phyloP scores from a whole-genome alignment of 2,329 filamentous ascomycete species.

The Parasarocladium wereldwijsianum region DNA sequence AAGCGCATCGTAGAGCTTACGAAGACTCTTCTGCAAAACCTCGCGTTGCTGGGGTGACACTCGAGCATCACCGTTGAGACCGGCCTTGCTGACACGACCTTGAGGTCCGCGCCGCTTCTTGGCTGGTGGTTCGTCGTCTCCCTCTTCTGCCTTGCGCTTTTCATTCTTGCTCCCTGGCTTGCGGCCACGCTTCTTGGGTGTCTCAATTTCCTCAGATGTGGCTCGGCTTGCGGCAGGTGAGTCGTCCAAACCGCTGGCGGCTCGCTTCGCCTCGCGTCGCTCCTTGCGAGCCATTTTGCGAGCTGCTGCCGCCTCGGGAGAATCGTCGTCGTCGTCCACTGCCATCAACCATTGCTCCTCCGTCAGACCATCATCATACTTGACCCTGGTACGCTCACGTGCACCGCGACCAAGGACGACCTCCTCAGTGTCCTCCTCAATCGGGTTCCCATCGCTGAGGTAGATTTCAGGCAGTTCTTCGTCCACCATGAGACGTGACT shows the following conservation, averaged over 20 bases:
- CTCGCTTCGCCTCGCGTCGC: constrained; percentile 61
- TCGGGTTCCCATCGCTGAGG: constrained; percentile 68
- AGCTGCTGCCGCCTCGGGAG: constrained; percentile 80
- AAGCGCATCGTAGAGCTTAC: constrained; percentile 61
- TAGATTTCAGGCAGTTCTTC: constrained; percentile 90
- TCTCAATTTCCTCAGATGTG: constrained; percentile 66
- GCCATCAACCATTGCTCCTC: constrained; percentile 99
- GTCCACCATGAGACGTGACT: constrained; percentile 74
- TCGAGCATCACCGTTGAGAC: constrained; percentile 23
- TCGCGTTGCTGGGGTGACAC: constrained; percentile 56
- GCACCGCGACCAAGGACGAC: constrained; percentile 71
- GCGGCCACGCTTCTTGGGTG: constrained; percentile 70
- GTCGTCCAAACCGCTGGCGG: constrained; percentile 31
- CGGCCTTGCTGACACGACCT: constrained; percentile 48
- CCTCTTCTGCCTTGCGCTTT: constrained; percentile 78
- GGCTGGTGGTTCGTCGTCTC: constrained; percentile 60
- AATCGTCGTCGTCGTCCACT: constrained; percentile 91
- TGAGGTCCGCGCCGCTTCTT: constrained; percentile 67
- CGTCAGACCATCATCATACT: constrained; percentile 92
- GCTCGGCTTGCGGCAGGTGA: constrained; percentile 70
- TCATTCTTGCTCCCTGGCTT: constrained; percentile 60
- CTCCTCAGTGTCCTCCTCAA: constrained; percentile 66
- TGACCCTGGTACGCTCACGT: constrained; percentile 84
- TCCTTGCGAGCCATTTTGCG: constrained; percentile 79
- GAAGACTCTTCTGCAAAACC: constrained; percentile 66